Evolutionary conservation across 2,329 filamentous ascomycete genomes (phyloP).

Genomic region (Xylariaceae sp.): DNA sequence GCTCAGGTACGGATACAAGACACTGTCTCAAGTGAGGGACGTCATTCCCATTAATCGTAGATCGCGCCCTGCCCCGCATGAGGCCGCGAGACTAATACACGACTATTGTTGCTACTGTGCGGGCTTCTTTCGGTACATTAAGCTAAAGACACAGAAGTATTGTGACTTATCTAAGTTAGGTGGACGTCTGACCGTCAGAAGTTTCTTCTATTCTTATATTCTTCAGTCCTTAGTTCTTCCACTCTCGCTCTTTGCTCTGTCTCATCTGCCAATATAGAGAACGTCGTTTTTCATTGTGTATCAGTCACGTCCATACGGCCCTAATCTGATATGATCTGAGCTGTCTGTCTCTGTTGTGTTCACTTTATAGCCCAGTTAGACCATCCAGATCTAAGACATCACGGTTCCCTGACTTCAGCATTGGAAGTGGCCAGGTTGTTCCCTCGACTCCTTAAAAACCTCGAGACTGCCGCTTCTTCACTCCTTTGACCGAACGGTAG

Average conservation of each 20-base stretch:
- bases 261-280: background rate
- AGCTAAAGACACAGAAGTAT: constrained; percentile 6
- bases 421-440: background rate
- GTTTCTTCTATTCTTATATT: background rate
- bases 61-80: no score
- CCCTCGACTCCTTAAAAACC: constrained; percentile 6
- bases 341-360: constrained; percentile 16
- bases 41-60: constrained; percentile 7
- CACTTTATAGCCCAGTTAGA: no score
- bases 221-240: background rate
- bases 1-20: background rate
- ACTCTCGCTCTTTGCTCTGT: background rate
- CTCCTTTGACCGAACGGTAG: background rate
- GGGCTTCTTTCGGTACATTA: constrained; percentile 9
- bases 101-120: no score
- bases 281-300: constrained; percentile 13
- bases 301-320: background rate
- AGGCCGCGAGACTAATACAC: no score
- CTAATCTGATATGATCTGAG: constrained; percentile 23
- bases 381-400: constrained; percentile 26
- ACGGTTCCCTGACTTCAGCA: constrained; percentile 1
- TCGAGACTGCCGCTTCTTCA: background rate
- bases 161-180: constrained; percentile 12
- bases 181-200: constrained; percentile 4
- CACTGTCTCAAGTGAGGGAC: constrained; percentile 6